Base-by-base conservation (phyloP, 2,329 filamentous ascomycete species). In the Xylariaceae sp. region DNA sequence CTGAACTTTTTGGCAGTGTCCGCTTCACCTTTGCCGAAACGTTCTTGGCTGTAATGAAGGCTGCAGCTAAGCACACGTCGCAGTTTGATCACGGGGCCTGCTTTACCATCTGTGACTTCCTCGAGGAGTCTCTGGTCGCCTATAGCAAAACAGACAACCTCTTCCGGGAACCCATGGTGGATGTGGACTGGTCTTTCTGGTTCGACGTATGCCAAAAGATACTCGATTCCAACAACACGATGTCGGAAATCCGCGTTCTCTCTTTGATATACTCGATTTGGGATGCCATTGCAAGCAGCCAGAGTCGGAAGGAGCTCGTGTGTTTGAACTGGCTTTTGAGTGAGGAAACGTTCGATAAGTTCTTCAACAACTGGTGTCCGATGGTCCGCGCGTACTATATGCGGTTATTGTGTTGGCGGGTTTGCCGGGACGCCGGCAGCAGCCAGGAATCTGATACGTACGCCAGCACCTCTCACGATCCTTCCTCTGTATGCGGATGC, bases 341-440 rank as follows among this genome's bases (percentile, higher is more conserved):
- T 5, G 81, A 85, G 38, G 71, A 81, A 17, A 75, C 83, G 2
- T 95, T 95, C 59, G 79, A 85, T 55, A 78, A 77, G 44, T 81
- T 88, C 45, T 96, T 95, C 65, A 90, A 85, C 56, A 88, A 95
- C 55, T 95, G 89, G 88, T 94, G 87, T 55, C 88, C 89, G 0
- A 94, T 95, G 89, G 87, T 95, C 15, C 78, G 89, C 44, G 84
- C 88, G 11, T 96, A 95, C 61, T 96, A 83, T 59, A 92, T 94
- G 76, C 85, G 89, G 32, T 67, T 96, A 34, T 64, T 95, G 15
- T 94, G 88, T 63, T 96, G 89, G 89, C 78, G 88, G 43, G 69
- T 96, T 33, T 90, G 85, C 48, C 75, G 89, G 47, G 85, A 84
- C 54, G 76, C 81, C 36, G 86, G 82, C 12, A 76, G 73, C 32